A percentile compares a stretch with the other conserved stretches of the same genome.
phyloP scores from a whole-genome alignment of 164 flowering plant genomes.

The Taxillus chinensis region DNA sequence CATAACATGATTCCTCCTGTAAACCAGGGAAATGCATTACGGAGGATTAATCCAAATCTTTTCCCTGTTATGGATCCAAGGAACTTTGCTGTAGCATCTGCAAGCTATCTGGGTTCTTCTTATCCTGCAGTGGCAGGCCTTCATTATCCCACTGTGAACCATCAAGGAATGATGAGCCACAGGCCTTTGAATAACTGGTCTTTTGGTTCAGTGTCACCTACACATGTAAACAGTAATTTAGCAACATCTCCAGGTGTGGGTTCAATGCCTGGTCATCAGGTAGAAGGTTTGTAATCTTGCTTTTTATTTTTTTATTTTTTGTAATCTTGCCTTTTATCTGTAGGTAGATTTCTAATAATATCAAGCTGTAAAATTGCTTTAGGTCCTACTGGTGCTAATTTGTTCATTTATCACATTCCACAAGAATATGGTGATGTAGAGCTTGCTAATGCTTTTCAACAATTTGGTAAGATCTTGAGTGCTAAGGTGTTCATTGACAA shows the following conservation, averaged over 20 bases:
- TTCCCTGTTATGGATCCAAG: constrained; percentile 51
- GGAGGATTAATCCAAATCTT: constrained; percentile 50
- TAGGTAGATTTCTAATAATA: neutral
- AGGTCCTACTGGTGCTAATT: constrained; percentile 99
- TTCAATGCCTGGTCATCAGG: constrained; percentile 61
- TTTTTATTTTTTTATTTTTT: neutral
- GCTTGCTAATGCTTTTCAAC: constrained; percentile 76
- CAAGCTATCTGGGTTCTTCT: constrained; percentile 56
- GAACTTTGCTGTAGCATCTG: constrained; percentile 53
- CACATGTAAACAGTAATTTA: constrained; percentile 32
- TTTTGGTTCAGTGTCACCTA: constrained; percentile 39
- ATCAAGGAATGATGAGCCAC: constrained; percentile 64
- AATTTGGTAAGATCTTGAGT: constrained; percentile 84
- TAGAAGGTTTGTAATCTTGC: constrained; percentile 55
- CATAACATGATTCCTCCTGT: constrained; percentile 56
- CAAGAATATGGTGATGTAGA: constrained; percentile 96
- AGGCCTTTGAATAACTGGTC: constrained; percentile 47
- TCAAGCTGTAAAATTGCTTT: constrained; percentile 7
- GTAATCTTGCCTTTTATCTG: neutral
- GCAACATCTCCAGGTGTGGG: constrained; percentile 42
- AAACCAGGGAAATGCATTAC: constrained; percentile 67
- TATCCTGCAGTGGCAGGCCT: constrained; percentile 62
- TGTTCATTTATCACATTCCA: constrained; percentile 97
- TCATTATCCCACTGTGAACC: constrained; percentile 73
- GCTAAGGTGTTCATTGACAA: constrained; percentile 97